These are phyloP conservation scores for Imleria badia DNA, from an alignment of 768 basidiomycete species.

Conservation along the genomic window DNA sequence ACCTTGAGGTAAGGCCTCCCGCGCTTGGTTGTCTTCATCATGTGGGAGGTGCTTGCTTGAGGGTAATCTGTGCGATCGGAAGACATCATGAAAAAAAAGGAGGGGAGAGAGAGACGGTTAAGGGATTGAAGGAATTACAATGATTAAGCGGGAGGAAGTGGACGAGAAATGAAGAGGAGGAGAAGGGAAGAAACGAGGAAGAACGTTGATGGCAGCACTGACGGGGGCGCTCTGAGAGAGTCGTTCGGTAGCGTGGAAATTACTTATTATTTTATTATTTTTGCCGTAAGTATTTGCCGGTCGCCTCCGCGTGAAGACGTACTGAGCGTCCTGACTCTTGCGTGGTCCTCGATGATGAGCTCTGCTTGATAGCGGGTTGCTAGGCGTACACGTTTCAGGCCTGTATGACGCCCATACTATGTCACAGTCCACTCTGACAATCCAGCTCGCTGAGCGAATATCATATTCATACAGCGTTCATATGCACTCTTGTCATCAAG, in stretches of 20 bases:
- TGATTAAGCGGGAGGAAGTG: conserved; percentile 17
- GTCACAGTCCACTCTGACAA: too few species aligned
- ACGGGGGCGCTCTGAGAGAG: conserved; percentile 16
- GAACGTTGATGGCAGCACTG: conserved; percentile 22
- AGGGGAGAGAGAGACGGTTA: conserved; percentile 8
- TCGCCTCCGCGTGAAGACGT: too few species aligned
- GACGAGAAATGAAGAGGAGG: conserved; percentile 31
- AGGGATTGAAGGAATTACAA: conserved; percentile 24
- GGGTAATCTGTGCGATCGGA: conserved; percentile 39
- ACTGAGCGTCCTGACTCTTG: too few species aligned
- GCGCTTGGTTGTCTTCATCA: conserved; percentile 99
- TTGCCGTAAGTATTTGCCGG: conserved; percentile 21
- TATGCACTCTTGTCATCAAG: too few species aligned
- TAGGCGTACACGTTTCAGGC: too few species aligned
- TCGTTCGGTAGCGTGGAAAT: conserved; percentile 33
- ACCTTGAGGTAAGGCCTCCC: conserved; percentile 94
- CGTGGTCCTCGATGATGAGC: not conserved
- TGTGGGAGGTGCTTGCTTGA: conserved; percentile 75
- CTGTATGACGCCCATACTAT: too few species aligned
- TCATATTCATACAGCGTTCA: too few species aligned
- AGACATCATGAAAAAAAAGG: conserved; percentile 35
- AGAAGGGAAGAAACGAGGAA: conserved; percentile 33
- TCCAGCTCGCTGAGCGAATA: too few species aligned
- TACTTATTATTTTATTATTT: conserved; percentile 24
- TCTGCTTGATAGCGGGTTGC: too few species aligned